Conservation (phyloP, 225 moss, liverwort and hornwort species). For the Marchantia polymorpha region DNA sequence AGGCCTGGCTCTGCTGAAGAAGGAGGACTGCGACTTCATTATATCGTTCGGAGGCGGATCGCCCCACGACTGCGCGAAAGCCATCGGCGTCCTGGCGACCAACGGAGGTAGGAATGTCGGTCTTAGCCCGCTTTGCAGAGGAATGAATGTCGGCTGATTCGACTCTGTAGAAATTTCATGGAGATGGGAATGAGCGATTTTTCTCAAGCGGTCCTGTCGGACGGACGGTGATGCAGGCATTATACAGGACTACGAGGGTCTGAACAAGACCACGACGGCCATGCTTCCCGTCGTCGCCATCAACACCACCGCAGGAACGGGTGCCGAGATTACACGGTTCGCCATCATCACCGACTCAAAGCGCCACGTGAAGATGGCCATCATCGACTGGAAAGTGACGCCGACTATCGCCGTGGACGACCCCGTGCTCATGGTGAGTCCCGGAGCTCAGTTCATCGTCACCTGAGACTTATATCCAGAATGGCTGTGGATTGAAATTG, state of each 20-base stretch:
- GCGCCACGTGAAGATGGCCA: constrained; percentile 22
- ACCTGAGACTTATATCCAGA: too few species aligned
- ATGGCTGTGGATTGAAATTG: not conserved
- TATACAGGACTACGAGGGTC: constrained; percentile 18
- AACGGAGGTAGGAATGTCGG: constrained; percentile 7
- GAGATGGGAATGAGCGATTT: too few species aligned
- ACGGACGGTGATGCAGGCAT: not conserved
- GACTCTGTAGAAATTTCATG: too few species aligned
- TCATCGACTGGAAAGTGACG: constrained; percentile 23
- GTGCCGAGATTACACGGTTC: constrained; percentile 18
- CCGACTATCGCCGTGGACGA: constrained; percentile 24
- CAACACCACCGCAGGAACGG: constrained; percentile 22
- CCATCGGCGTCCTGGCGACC: constrained; percentile 17
- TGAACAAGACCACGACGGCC: constrained; percentile 7
- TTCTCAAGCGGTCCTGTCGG: not conserved
- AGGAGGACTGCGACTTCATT: constrained; percentile 14
- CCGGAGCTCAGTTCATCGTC: too few species aligned
- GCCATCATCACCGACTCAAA: constrained; percentile 16
- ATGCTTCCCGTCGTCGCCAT: constrained; percentile 19
- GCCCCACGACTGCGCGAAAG: constrained; percentile 22
- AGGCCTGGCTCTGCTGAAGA: constrained; percentile 9
- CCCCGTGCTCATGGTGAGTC: constrained; percentile 9
- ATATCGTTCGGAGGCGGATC: constrained; percentile 22
- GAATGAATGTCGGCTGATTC: too few species aligned
- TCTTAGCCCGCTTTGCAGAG: too few species aligned